Evolutionary conservation across 148 eudicot species (phyloP).

Genomic region (Drosera capensis): DNA sequence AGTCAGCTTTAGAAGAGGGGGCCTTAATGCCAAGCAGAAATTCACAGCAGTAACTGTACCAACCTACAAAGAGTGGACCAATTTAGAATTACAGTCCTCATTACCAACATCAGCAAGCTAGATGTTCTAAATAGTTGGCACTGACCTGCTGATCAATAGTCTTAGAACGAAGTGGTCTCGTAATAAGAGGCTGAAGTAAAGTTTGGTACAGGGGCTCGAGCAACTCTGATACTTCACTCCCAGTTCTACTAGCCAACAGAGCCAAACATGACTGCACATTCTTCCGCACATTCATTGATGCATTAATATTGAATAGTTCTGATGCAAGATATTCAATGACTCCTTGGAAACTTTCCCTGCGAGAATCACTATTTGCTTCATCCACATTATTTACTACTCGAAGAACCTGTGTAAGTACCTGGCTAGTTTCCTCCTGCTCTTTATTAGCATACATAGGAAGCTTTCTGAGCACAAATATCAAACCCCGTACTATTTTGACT

Average conservation of each 20-base stretch:
- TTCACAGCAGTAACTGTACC: constrained; percentile 93
- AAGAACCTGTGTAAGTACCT: constrained; percentile 84
- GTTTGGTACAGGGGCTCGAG: constrained; percentile 90
- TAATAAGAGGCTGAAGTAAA: constrained; percentile 80
- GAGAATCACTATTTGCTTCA: constrained; percentile 90
- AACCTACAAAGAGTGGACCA: constrained; percentile 37
- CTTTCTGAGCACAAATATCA: constrained; percentile 82
- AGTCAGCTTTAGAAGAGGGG: constrained; percentile 92
- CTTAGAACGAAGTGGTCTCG: constrained; percentile 76
- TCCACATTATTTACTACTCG: constrained; percentile 98
- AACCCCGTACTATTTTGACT: constrained; percentile 66
- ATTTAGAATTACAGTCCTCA: background rate
- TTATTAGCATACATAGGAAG: constrained; percentile 84
- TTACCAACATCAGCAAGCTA: background rate
- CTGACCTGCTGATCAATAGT: constrained; percentile 96
- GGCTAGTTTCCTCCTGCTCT: constrained; percentile 96
- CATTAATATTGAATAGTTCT: constrained; percentile 79
- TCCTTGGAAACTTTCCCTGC: constrained; percentile 80
- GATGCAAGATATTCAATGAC: constrained; percentile 88
- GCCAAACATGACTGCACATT: constrained; percentile 92
- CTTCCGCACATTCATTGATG: constrained; percentile 72
- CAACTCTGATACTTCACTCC: constrained; percentile 95
- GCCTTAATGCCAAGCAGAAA: constrained; percentile 95
- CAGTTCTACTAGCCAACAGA: constrained; percentile 95
- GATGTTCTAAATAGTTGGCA: background rate